Evolutionary conservation across 2,329 filamentous ascomycete genomes (phyloP), one percentile per base, ranked within the genome.

Genomic region (Trichoderma koningiopsis): DNA sequence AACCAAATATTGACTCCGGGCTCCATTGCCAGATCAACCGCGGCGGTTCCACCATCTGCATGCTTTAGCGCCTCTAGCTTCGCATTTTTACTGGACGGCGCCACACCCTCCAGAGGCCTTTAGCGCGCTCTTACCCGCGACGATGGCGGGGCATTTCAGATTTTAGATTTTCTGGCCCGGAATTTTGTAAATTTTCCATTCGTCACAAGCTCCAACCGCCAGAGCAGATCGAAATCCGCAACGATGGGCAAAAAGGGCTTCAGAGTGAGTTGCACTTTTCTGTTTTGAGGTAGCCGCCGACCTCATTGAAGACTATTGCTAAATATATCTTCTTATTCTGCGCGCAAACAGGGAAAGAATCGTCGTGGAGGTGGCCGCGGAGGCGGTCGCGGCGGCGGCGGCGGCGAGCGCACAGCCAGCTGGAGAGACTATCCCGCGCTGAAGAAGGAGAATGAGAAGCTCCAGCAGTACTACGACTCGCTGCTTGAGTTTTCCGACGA

Each of bases 391-490:
- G 74, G 78, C 40, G 75, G 77, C 55, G 73, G 75, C 24, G 71
- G 74, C 53, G 70, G 73, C 53, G 71, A 72, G 5, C 62, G 69
- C 43, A 70, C 72, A 49, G 74, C 75, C 55, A 73, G 70, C 29
- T 81, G 77, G 76, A 78, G 75, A 70, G 78, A 81, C 73, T 81
- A 81, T 70, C 75, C 79, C 62, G 73, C 75, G 59, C 76, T 97
- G 67, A 81, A 85, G 74, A 96, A 94, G 83, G 83, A 89, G 75
- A 97, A 99, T 81, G 91, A 92, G 77, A 90, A 91, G 75, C 91
- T 97, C 72, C 91, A 98, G 82, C 84, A 85, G 72, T 98, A 92
- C 83, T 99, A 99, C 84, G 91, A 96, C 78, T 84, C 86, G 71
- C 85, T 94, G 35, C 86, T 92, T 6, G 87, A 94, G 70, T 83